These are phyloP conservation scores for Fusarium sp. DNA, from an alignment of 2,329 filamentous ascomycete species.

Conservation along the genomic window DNA sequence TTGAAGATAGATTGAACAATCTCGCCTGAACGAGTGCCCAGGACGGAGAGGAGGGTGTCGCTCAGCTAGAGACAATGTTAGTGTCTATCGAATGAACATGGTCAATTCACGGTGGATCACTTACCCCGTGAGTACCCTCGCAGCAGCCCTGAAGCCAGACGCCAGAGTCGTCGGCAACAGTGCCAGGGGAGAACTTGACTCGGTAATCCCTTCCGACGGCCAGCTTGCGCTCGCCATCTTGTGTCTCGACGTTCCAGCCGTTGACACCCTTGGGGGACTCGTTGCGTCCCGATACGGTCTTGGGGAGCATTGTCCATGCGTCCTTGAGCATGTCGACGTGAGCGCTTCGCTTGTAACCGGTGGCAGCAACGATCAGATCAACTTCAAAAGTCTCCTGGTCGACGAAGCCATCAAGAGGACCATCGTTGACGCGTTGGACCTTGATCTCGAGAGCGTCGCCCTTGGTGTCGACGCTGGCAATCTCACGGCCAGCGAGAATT, in stretches of 20 bases:
- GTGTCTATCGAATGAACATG: conserved; percentile 12
- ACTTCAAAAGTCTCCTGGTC: conserved; percentile 71
- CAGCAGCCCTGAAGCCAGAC: conserved; percentile 95
- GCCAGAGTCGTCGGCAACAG: conserved; percentile 76
- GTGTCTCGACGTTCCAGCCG: conserved; percentile 53
- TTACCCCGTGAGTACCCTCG: conserved; percentile 89
- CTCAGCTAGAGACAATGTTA: conserved; percentile 64
- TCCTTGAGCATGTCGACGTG: conserved; percentile 80
- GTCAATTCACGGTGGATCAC: conserved; percentile 47
- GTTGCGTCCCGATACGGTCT: conserved; percentile 43
- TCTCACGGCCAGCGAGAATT: conserved; percentile 74
- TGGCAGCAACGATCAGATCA: conserved; percentile 85
- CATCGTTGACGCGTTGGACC: conserved; percentile 58
- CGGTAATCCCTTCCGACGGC: conserved; percentile 80
- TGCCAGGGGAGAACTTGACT: conserved; percentile 72
- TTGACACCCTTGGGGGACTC: conserved; percentile 48
- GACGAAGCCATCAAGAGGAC: conserved; percentile 52
- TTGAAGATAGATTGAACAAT: conserved; percentile 78
- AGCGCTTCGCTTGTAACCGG: conserved; percentile 80
- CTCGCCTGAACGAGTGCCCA: conserved; percentile 78
- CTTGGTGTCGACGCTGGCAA: conserved; percentile 67
- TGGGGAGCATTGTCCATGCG: conserved; percentile 71
- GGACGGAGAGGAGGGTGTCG: conserved; percentile 81
- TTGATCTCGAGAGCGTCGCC: conserved; percentile 65
- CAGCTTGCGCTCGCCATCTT: conserved; percentile 59